Conservation (phyloP, 2,329 filamentous ascomycete genomes). For the Sphaerostilbella broomeana region DNA sequence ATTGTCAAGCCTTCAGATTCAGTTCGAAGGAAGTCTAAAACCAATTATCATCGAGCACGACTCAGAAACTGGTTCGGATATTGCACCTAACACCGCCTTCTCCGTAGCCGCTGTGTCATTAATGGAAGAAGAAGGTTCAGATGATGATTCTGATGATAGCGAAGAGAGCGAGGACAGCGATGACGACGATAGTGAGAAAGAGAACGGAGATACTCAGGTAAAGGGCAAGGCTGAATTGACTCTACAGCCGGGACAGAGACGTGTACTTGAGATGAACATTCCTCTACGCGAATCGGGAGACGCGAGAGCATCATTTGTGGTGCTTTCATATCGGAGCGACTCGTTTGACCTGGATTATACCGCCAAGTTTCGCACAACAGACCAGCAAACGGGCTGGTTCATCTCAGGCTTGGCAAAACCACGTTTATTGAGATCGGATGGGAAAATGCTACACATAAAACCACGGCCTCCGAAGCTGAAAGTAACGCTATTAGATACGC, state of each 20-base stretch:
- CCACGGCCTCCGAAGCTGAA: constrained; percentile 91
- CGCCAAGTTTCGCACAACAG: constrained; percentile 43
- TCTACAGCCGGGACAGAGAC: constrained; percentile 59
- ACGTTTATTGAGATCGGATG: constrained; percentile 41
- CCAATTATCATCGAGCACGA: constrained; percentile 46
- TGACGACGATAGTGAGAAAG: not conserved
- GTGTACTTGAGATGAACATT: constrained; percentile 64
- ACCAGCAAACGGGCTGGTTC: constrained; percentile 44
- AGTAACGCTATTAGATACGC: constrained; percentile 56
- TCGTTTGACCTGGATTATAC: constrained; percentile 62
- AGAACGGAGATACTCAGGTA: constrained; percentile 31
- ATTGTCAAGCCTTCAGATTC: constrained; percentile 45
- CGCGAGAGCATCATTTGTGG: constrained; percentile 58
- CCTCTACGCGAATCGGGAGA: constrained; percentile 78
- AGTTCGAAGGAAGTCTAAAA: constrained; percentile 53
- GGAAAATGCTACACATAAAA: constrained; percentile 61
- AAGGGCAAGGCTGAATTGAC: constrained; percentile 56
- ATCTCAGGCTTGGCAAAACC: constrained; percentile 36
- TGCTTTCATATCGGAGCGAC: constrained; percentile 56
- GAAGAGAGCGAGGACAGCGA: not conserved
- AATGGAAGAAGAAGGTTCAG: constrained; percentile 22
- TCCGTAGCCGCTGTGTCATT: constrained; percentile 23
- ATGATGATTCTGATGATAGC: constrained; percentile 1
- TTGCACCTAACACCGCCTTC: constrained; percentile 14
- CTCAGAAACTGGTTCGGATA: constrained; percentile 9